Evolutionary conservation across 2,329 filamentous ascomycete species (phyloP), one percentile per base, ranked within the genome.

Genomic region (Colletotrichum sp.): DNA sequence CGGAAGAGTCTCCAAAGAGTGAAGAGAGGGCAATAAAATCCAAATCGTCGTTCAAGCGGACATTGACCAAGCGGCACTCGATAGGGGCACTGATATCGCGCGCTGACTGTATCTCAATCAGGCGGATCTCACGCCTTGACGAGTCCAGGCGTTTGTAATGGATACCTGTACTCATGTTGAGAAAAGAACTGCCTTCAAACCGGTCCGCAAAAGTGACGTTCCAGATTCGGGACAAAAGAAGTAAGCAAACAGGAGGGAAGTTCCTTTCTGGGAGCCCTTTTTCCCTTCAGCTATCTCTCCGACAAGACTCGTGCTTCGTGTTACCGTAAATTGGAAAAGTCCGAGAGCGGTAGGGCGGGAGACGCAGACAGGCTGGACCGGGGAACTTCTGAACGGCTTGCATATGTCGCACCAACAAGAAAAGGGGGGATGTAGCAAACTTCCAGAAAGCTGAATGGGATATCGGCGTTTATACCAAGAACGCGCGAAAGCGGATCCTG

Each of bases 61-160:
- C 75, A 26, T 81, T 82, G 30, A 85, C 77, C 30, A 85, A 78
- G 16, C 84, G 84, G 68, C 82, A 84, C n/a, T 81, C 79, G 55
- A 85, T 74, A 10, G 79, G 78, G 28, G 84, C 83, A 28, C 78
- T 79, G 68, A 82, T 76, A 60, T 74, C 77, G 76, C 76, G 78
- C 30, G 80, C 74, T 9, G 83, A 79, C 60, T 82, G 80, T 49
- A 85, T 77, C 77, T 85, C 83, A 12, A 85, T 77, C 69, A 85
- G 77, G 30, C 83, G 83, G 24, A 84, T 78, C 75, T 84, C 83
- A 71, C 75, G 79, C 63, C 75, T 77, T 24, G 78, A 76, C 57
- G 76, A 72, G 67, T 80, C 78, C 62, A 82, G 76, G 26, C 76
- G 74, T 52, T 76, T 71, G 71, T 80, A 80, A 28, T 52, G 44